These are phyloP conservation scores for Penicillium cinerascens DNA, from an alignment of 495 filamentous ascomycete species.

Conservation along the genomic window DNA sequence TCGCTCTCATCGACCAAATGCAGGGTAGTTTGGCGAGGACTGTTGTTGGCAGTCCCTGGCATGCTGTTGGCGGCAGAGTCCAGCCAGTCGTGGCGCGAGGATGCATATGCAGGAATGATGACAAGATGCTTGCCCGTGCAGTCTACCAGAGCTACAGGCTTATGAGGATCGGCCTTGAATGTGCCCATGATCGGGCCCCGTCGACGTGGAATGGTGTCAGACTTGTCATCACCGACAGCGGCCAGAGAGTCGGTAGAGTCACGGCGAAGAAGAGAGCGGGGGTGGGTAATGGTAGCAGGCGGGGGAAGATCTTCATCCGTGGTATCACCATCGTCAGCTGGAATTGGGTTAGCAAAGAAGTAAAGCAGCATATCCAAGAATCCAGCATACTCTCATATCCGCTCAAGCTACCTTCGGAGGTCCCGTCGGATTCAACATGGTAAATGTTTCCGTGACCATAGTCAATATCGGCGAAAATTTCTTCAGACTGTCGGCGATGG, in stretches of 20 bases:
- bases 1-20: slow-evolving; percentile 52
- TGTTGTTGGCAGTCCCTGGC: slow-evolving; percentile 51
- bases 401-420: slow-evolving; percentile 59
- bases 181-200: slow-evolving; percentile 55
- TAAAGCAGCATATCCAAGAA: slow-evolving; percentile 9
- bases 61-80: slow-evolving; percentile 48
- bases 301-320: slow-evolving; percentile 76
- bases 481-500: slow-evolving; percentile 42
- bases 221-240: slow-evolving; percentile 49
- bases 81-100: slow-evolving; percentile 48
- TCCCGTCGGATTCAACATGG: slow-evolving; percentile 50
- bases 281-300: slow-evolving; percentile 50
- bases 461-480: slow-evolving; percentile 44
- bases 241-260: slow-evolving; percentile 48
- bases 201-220: slow-evolving; percentile 46
- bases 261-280: slow-evolving; percentile 54
- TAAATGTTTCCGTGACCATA: slow-evolving; percentile 48
- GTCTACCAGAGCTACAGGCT: slow-evolving; percentile 71
- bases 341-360: slow-evolving; percentile 50
- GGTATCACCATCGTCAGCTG: slow-evolving; percentile 78
- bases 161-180: slow-evolving; percentile 55
- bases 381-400: slow-evolving; percentile 70
- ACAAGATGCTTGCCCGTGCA: slow-evolving; percentile 67
- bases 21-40: slow-evolving; percentile 46
- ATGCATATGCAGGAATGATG: slow-evolving; percentile 55